Evolutionary conservation across 2,329 filamentous ascomycete species (phyloP), one percentile per base, ranked within the genome.

Genomic region (Fusarium citri): DNA sequence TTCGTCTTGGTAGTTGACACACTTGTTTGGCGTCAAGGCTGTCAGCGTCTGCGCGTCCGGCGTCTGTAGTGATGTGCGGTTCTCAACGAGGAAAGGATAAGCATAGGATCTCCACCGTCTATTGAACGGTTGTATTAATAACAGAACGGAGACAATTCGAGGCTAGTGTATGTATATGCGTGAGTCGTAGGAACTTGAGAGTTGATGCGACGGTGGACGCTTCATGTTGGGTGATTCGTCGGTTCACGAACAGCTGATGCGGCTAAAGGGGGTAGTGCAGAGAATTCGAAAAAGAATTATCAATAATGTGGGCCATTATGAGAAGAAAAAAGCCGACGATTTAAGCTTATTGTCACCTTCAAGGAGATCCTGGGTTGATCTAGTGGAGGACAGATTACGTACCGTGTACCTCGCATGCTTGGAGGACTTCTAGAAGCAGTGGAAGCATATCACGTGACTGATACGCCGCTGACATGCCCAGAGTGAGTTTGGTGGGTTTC

Each of bases 291-390:
- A 57, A 28, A 62, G 54, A 48, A 61, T 55, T 8, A 48, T 60
- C 25, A 58, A 40, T 48, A 50, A 42, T 59, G 72, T 74, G 70
- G 68, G 53, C 28, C 68, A 2, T 26, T 6, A n/a, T 49, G 49
- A 62, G 34, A 46, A 16, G 10, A 53, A 20, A 34, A 59, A 67
- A 62, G 70, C 64, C 55, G 72, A 72, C 58, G 66, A 74, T 74
- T 74, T 74, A 74, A 74, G 72, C 72, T 74, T 74, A 74, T 74
- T 74, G 61, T 73, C 53, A 63, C 49, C 59, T 70, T 68, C 55
- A 37, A 59, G 55, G 61, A 66, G 72, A 71, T 63, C 69, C 61
- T 47, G 67, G 50, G 30, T 42, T 48, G 41, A 61, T 61, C 54
- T 57, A 25, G 67, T 57, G 59, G 64, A 73, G 50, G 62, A 40